A percentile compares a stretch with the other conserved stretches of the same genome.
phyloP scores from a whole-genome alignment of 257 asterid species.

The Apocynum venetum region DNA sequence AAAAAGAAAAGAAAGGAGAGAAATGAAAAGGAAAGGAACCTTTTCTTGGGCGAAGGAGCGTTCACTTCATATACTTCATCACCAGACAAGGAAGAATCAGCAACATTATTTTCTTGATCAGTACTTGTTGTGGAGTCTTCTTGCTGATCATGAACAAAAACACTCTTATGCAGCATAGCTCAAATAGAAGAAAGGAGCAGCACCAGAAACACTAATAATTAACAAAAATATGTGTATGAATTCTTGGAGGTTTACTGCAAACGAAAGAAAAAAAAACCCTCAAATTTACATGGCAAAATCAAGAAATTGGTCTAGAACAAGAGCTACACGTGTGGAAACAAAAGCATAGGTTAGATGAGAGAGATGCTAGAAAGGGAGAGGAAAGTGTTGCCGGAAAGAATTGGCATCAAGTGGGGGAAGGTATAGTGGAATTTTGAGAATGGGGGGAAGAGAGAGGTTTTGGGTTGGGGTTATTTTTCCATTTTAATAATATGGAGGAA shows the following conservation, averaged over 20 bases:
- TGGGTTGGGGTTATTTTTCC: conserved; percentile 13
- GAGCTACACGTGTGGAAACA: neutral
- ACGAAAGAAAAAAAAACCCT: neutral
- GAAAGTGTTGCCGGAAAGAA: conserved; percentile 36
- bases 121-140: conserved; percentile 33
- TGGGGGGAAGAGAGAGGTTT: conserved; percentile 20
- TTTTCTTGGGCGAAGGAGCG: conserved; percentile 57
- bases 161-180: conserved; percentile 25
- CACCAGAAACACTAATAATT: neutral
- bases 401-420: conserved; percentile 30
- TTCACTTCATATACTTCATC: conserved; percentile 50
- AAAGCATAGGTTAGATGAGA: neutral
- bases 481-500: conserved; percentile 21
- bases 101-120: conserved; percentile 42
- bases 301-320: neutral
- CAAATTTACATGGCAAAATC: neutral
- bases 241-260: neutral
- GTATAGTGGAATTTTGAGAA: conserved; percentile 29
- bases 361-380: conserved; percentile 13
- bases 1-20: too few species aligned
- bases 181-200: conserved; percentile 21
- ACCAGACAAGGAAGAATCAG: conserved; percentile 47
- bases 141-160: conserved; percentile 30
- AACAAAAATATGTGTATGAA: neutral
- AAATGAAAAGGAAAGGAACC: conserved; percentile 29